Evolutionary conservation across 495 filamentous ascomycete genomes (phyloP).

Genomic region (Jackrogersella minutella): DNA sequence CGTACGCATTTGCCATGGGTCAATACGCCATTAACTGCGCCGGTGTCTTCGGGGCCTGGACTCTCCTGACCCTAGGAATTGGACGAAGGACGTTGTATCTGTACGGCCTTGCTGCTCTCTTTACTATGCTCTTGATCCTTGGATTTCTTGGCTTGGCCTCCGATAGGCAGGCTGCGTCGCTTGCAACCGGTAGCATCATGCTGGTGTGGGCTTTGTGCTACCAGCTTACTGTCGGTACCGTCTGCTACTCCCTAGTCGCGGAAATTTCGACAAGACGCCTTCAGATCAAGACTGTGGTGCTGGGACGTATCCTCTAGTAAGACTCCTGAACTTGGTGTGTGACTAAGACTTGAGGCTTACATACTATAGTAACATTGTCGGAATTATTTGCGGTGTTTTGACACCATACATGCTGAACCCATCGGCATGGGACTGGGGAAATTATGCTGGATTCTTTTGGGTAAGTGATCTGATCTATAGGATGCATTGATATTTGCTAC

Average conservation of each 20-base stretch:
- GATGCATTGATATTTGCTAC: not conserved
- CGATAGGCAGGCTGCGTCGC: slow-evolving; percentile 60
- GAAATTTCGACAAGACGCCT: slow-evolving; percentile 77
- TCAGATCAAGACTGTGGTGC: slow-evolving; percentile 78
- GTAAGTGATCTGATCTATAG: slow-evolving; percentile 45
- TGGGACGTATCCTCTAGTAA: slow-evolving; percentile 70
- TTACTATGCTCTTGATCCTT: slow-evolving; percentile 71
- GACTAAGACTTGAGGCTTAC: slow-evolving; percentile 4
- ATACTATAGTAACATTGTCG: slow-evolving; percentile 30
- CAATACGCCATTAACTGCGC: slow-evolving; percentile 80
- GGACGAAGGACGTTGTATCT: slow-evolving; percentile 77
- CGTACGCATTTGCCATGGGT: slow-evolving; percentile 76
- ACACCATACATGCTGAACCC: slow-evolving; percentile 83
- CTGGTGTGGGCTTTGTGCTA: slow-evolving; percentile 77
- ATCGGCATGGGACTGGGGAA: slow-evolving; percentile 75
- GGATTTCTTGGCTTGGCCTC: slow-evolving; percentile 76
- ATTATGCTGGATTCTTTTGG: slow-evolving; percentile 86
- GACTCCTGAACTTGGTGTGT: not conserved
- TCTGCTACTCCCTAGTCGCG: slow-evolving; percentile 79
- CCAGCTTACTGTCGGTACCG: slow-evolving; percentile 77
- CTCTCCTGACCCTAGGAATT: slow-evolving; percentile 71
- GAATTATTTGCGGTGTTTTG: slow-evolving; percentile 66
- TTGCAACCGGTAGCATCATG: slow-evolving; percentile 76
- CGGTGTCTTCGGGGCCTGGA: slow-evolving; percentile 77
- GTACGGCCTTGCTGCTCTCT: slow-evolving; percentile 71